Conservation (phyloP, 2,329 filamentous ascomycete species). For the Coniochaeta prunicola region DNA sequence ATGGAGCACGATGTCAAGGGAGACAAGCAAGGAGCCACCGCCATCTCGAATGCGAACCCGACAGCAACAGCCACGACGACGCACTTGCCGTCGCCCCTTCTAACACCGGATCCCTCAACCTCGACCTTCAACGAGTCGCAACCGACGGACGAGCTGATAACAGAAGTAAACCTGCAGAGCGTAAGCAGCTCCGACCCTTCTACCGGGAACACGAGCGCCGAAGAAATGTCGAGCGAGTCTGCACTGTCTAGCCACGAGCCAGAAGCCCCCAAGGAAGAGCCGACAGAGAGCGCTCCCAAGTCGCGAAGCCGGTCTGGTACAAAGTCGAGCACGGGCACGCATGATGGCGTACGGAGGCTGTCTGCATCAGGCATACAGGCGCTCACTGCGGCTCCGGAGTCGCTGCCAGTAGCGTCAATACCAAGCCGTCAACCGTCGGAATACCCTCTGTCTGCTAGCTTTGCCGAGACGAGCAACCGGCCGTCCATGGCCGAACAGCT, state of each 20-base stretch:
- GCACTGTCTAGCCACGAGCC: neutral
- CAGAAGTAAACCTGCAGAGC: neutral
- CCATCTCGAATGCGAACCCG: neutral
- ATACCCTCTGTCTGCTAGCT: slow-evolving; percentile 28
- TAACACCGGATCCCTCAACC: neutral
- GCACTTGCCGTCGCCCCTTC: slow-evolving; percentile 1
- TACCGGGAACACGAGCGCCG: slow-evolving; percentile 15
- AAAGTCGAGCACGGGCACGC: slow-evolving; percentile 21
- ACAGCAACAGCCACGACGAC: neutral
- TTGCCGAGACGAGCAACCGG: slow-evolving; percentile 24
- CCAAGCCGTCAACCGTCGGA: slow-evolving; percentile 25
- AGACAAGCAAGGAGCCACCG: neutral
- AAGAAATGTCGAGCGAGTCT: slow-evolving; percentile 4
- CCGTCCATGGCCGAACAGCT: slow-evolving; percentile 25
- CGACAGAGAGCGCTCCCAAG: slow-evolving; percentile 1
- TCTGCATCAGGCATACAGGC: slow-evolving; percentile 53
- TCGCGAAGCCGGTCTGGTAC: slow-evolving; percentile 18
- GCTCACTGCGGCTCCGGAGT: slow-evolving; percentile 48
- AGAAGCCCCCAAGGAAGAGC: neutral
- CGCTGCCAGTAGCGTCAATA: slow-evolving; percentile 45
- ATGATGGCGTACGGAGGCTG: slow-evolving; percentile 43
- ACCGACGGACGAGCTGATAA: neutral
- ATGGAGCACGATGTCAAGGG: neutral
- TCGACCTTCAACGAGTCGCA: neutral
- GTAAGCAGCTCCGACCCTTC: slow-evolving; percentile 13